Conservation (phyloP, 2,329 filamentous ascomycete species). For the Ceratocystis eucalypticola region DNA sequence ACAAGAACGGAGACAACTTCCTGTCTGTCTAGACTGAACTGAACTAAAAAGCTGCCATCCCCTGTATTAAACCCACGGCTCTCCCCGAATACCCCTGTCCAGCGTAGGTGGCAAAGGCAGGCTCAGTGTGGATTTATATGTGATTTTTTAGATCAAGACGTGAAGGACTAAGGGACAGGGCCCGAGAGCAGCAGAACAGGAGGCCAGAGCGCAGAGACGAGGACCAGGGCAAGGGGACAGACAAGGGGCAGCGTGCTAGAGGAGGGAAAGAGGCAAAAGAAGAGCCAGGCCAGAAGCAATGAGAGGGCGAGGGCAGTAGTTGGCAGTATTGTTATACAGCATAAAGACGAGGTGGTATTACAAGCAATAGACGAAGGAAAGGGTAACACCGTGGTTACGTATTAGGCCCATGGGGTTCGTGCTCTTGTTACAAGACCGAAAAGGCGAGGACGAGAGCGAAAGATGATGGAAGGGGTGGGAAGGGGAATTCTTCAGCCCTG, state of each 20-base stretch:
- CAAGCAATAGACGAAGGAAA: neutral
- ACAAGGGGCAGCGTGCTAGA: neutral
- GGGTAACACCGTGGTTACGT: neutral
- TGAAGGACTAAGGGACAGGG: neutral
- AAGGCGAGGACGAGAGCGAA: no score
- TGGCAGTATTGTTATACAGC: neutral
- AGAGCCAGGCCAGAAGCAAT: neutral
- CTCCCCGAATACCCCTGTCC: neutral
- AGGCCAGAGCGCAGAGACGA: neutral
- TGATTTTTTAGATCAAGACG: neutral
- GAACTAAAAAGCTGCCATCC: neutral
- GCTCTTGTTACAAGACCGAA: neutral
- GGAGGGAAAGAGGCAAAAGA: neutral
- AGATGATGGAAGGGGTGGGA: neutral
- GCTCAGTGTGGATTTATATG: neutral
- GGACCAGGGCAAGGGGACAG: neutral
- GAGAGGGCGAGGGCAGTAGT: neutral
- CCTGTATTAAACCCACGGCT: neutral
- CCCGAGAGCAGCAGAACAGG: constrained; percentile 1
- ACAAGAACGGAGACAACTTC: neutral
- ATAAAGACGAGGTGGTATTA: neutral
- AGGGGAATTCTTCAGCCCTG: neutral
- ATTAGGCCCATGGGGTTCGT: neutral
- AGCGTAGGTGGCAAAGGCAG: neutral
- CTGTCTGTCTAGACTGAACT: neutral